Conservation (phyloP, 768 basidiomycete species). For the Hericium erinaceus region DNA sequence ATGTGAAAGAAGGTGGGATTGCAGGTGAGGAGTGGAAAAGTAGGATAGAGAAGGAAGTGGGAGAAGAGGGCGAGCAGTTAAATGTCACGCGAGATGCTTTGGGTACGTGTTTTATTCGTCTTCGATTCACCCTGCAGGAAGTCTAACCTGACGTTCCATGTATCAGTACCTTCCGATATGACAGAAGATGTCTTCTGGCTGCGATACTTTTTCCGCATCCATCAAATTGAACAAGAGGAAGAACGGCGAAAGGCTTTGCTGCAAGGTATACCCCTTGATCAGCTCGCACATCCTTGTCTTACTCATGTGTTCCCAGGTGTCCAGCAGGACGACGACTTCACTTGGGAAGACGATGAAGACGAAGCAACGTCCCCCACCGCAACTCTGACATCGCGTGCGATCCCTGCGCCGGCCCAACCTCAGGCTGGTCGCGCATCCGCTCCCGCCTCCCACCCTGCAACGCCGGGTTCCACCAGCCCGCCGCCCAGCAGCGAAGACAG, state of each 20-base stretch:
- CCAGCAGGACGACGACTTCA: slow-evolving; percentile 80
- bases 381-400: slow-evolving; percentile 2
- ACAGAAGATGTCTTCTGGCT: slow-evolving; percentile 69
- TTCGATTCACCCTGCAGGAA: not conserved
- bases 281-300: not conserved
- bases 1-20: slow-evolving; percentile 46
- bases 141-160: not conserved
- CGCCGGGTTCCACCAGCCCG: slow-evolving; percentile 18
- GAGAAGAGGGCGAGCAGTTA: slow-evolving; percentile 40
- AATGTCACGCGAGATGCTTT: slow-evolving; percentile 44
- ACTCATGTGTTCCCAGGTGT: slow-evolving; percentile 28
- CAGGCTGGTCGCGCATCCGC: not conserved
- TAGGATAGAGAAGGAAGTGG: slow-evolving; percentile 38
- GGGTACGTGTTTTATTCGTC: slow-evolving; percentile 35
- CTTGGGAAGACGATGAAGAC: slow-evolving; percentile 92
- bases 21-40: slow-evolving; percentile 48
- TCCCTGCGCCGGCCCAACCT: not conserved
- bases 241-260: slow-evolving; percentile 70
- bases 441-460: slow-evolving; percentile 5
- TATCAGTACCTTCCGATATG: slow-evolving; percentile 62
- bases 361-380: slow-evolving; percentile 28
- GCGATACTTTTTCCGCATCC: slow-evolving; percentile 81
- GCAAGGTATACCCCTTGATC: slow-evolving; percentile 37
- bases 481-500: slow-evolving; percentile 24
- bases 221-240: slow-evolving; percentile 76